Base-by-base conservation (phyloP, 2,329 filamentous ascomycete genomes). In the Colletotrichum costaricense region DNA sequence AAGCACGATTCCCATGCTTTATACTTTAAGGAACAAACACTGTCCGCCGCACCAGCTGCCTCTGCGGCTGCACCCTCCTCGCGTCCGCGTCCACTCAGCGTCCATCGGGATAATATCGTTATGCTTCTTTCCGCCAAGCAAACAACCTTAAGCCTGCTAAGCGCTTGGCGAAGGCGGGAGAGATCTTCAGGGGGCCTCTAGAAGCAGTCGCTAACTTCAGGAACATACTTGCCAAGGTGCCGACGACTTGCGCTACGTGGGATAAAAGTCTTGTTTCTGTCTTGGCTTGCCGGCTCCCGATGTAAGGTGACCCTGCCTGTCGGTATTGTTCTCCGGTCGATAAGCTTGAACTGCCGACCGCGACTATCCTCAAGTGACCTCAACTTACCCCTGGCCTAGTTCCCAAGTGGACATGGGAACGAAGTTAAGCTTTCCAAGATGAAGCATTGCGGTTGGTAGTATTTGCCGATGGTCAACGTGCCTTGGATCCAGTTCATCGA, bases 101-200 rank as follows among this genome's bases (percentile, higher is more conserved):
- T 19, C n/a, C 19, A 14, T 46, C 22, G 35, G 35, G n/a, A 35
- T 33, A 58, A 22, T 42, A n/a, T 26, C 42, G 38, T 56, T 38
- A 54, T 55, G 22, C 30, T 56, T 49, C n/a, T 56, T 26, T 33
- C 19, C n/a, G 16, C 52, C 38, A 54, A 38, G 22, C 38, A 42
- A 55, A 16, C 42, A 72, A 49, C 38, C 26, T 64, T 69, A 46
- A 59, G 38, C 54, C 28, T 59, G 28, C 24, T 22, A 22, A 30
- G n/a, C 33, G 52, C 66, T 64, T 63, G 49, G 49, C 64, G 52
- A 42, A 4, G 57, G 57, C 35, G 49, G 42, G 19, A 42, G 54
- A 49, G 63, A 67, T 71, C 42, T 60, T 67, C 63, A 70, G 63
- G 68, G 68, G 55, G 54, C 7, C 38, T 56, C 62, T 38, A 70